Base-by-base conservation (phyloP, 495 filamentous ascomycete genomes). In the Collariella sp. region DNA sequence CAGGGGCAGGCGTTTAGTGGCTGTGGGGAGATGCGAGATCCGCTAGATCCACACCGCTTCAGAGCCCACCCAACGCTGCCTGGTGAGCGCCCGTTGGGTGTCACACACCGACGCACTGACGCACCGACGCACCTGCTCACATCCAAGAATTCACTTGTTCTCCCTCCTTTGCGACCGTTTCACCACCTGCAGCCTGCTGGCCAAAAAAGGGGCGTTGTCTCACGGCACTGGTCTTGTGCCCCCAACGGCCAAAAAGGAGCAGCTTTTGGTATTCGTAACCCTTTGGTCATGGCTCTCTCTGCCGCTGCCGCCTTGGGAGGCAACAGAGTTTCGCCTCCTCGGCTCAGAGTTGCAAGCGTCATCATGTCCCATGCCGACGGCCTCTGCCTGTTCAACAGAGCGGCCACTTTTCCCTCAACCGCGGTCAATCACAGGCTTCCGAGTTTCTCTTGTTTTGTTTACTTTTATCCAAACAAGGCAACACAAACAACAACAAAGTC, bases 11-110 rank as follows among this genome's bases (percentile, higher is more conserved):
- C 22, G 31, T 46, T 51, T 34, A 52, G 47, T 12, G 39, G 38
- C 31, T 35, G 56, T 11, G 56, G 51, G 29, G 50, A 48, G 29
- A 57, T 49, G 38, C 50, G 40, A 38, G 45, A 54, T 55, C 43
- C 19, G 22, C 18, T 58, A 46, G 41, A 38, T n/a, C 31, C 29
- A 59, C 46, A 51, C 51, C 52, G 51, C 56, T 39, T 15, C 10
- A 3, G 5, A 9, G 6, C 23, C 46, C 33, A 12, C 6, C n/a
- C 46, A 7, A 16, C 2, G 0, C 31, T 2, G 9, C 31, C 31
- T 15, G 29, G 19, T 22, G 13, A 15, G 3, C 9, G 7, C n/a
- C 39, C 29, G 38, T 51, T 51, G 40, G 39, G 23, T 33, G 31
- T 15, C 20, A 41, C 19, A 16, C 4, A 18, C 18, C n/a, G n/a